phyloP scores from a whole-genome alignment of 805 yeast genomes.

The Starmerella potacharoeniae region DNA sequence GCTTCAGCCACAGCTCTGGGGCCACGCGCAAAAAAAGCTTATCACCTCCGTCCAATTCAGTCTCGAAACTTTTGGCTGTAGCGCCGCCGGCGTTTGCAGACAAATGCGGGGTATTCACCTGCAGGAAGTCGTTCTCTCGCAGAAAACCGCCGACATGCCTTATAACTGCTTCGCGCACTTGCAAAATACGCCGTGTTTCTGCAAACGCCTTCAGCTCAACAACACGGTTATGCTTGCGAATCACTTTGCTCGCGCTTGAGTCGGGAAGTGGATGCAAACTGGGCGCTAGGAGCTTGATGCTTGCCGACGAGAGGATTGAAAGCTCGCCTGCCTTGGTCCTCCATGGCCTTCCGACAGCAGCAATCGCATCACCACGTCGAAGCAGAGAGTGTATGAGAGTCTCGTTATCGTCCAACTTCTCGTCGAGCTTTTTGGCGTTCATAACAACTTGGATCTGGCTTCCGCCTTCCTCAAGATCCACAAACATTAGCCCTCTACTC shows the following conservation, averaged over 20 bases:
- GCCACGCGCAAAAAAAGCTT: slow-evolving; percentile 67
- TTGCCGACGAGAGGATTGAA: slow-evolving; percentile 47
- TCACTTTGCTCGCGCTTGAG: slow-evolving; percentile 41
- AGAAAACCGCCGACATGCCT: slow-evolving; percentile 48
- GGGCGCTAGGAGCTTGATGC: slow-evolving; percentile 50
- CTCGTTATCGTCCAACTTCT: slow-evolving; percentile 34
- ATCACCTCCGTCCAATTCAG: slow-evolving; percentile 31
- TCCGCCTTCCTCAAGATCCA: slow-evolving; percentile 51
- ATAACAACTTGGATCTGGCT: slow-evolving; percentile 50
- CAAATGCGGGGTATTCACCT: slow-evolving; percentile 82
- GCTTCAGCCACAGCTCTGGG: slow-evolving; percentile 89
- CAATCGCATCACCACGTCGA: slow-evolving; percentile 61
- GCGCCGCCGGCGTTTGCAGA: slow-evolving; percentile 73
- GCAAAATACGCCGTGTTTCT: slow-evolving; percentile 37
- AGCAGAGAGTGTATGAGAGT: slow-evolving; percentile 35
- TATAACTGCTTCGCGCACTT: slow-evolving; percentile 45
- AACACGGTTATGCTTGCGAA: slow-evolving; percentile 56
- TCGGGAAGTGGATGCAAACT: slow-evolving; percentile 63
- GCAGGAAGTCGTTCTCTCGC: slow-evolving; percentile 41
- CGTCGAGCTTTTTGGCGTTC: slow-evolving; percentile 35
- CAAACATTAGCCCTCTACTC: slow-evolving; percentile 57
- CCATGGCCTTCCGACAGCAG: slow-evolving; percentile 61
- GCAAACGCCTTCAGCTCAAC: slow-evolving; percentile 59
- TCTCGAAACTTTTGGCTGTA: slow-evolving; percentile 74
- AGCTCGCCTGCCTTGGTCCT: slow-evolving; percentile 68